A percentile compares a stretch with the other conserved stretches of the same genome.
These are phyloP conservation scores for Salix viminalis DNA, from an alignment of 345 rosid genomes.

Conservation along the genomic window DNA sequence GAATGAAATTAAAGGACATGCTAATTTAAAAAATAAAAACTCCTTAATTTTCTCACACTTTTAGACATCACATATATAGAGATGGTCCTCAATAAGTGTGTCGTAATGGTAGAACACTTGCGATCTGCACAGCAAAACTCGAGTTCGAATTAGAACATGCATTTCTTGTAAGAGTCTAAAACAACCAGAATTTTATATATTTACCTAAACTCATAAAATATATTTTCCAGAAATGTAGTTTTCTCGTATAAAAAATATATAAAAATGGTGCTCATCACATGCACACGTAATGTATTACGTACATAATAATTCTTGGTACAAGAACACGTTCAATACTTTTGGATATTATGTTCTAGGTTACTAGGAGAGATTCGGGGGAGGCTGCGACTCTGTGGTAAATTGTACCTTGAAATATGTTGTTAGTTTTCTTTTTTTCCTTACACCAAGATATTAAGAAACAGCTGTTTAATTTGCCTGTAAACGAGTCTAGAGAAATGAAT, in stretches of 20 bases:
- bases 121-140: too few relatives aligned
- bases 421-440: background rate
- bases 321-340: background rate
- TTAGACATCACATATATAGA: background rate
- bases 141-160: fast-evolving
- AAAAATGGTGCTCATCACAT: background rate
- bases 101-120: too few relatives aligned
- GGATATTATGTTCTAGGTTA: background rate
- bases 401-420: background rate
- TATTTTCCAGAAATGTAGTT: fast-evolving
- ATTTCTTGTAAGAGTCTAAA: fast-evolving
- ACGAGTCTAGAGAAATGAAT: background rate
- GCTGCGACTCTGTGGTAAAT: background rate
- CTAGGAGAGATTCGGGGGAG: background rate
- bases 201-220: too few relatives aligned
- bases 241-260: too few relatives aligned
- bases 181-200: fast-evolving
- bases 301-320: background rate
- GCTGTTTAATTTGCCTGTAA: background rate
- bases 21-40: background rate
- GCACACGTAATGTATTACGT: background rate
- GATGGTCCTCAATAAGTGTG: too few relatives aligned
- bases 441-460: background rate
- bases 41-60: too few relatives aligned
- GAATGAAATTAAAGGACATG: too few relatives aligned